Evolutionary conservation across 1,284 basidiomycete species (phyloP).

Genomic region (Cryptococcus hybrid): DNA sequence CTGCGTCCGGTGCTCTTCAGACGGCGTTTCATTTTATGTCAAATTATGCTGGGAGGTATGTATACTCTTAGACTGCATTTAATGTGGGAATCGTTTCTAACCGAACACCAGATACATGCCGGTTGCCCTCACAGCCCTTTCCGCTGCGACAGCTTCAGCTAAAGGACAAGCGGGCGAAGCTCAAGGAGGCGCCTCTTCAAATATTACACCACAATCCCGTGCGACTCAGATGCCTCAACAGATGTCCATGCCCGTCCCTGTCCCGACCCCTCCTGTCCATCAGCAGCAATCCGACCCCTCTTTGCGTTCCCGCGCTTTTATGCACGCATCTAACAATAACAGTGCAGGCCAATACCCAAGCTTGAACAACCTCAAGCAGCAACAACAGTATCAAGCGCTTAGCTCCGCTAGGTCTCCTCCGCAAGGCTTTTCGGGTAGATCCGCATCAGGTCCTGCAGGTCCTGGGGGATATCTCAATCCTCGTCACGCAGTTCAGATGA

Average conservation of each 20-base stretch:
- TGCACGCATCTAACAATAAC: constrained; percentile 7
- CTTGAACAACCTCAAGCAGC: background rate
- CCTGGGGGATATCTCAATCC: background rate
- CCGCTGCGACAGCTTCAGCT: constrained; percentile 25
- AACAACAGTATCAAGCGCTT: background rate
- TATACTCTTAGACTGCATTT: constrained; percentile 1
- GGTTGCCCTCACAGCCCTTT: constrained; percentile 37
- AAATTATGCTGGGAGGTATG: constrained; percentile 41
- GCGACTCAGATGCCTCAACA: constrained; percentile 22
- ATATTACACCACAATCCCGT: background rate
- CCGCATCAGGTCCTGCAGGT: background rate
- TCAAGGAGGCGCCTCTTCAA: constrained; percentile 1
- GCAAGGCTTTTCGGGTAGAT: background rate
- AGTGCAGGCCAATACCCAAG: background rate
- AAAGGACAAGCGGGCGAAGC: background rate
- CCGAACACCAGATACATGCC: constrained; percentile 36
- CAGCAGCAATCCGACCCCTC: constrained; percentile 7
- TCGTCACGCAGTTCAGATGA: background rate
- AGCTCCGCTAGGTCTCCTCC: background rate
- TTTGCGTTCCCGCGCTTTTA: constrained; percentile 26
- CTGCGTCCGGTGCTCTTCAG: constrained; percentile 42
- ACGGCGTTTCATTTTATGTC: constrained; percentile 36
- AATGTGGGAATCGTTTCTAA: background rate
- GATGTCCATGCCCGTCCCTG: constrained; percentile 35
- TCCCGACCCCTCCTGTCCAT: constrained; percentile 17